Conservation (phyloP, 2,329 filamentous ascomycete genomes). For the Curvularia eragrostidis region DNA sequence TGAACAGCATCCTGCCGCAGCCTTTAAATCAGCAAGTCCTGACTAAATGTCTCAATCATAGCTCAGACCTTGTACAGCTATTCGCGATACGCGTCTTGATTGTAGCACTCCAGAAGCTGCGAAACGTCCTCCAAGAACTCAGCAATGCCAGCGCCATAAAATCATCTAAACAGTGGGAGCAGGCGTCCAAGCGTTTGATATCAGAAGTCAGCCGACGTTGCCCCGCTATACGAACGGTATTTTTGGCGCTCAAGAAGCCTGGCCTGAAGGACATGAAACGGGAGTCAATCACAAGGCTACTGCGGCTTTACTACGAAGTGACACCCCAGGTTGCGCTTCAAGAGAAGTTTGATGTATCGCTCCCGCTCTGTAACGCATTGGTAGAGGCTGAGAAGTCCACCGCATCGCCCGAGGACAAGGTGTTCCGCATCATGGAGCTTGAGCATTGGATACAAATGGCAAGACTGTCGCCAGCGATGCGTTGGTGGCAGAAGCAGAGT, state of each 20-base stretch:
- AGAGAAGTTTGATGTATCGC: slow-evolving; percentile 87
- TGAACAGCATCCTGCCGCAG: slow-evolving; percentile 86
- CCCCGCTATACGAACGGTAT: slow-evolving; percentile 81
- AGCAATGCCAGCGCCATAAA: slow-evolving; percentile 52
- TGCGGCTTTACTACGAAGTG: slow-evolving; percentile 85
- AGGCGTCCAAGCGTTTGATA: slow-evolving; percentile 70
- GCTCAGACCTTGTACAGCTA: slow-evolving; percentile 79
- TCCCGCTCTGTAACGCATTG: slow-evolving; percentile 73
- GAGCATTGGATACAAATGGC: slow-evolving; percentile 84
- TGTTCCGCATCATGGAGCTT: slow-evolving; percentile 74
- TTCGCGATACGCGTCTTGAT: slow-evolving; percentile 83
- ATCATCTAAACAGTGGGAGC: slow-evolving; percentile 67
- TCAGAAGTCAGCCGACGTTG: slow-evolving; percentile 79
- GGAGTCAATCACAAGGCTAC: slow-evolving; percentile 77
- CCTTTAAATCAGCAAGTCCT: slow-evolving; percentile 82
- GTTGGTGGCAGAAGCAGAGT: slow-evolving; percentile 82
- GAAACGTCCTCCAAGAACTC: slow-evolving; percentile 67
- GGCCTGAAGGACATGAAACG: slow-evolving; percentile 75
- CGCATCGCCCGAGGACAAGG: slow-evolving; percentile 54
- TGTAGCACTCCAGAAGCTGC: slow-evolving; percentile 79
- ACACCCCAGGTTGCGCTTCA: slow-evolving; percentile 79
- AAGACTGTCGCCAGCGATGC: slow-evolving; percentile 79
- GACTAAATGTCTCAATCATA: slow-evolving; percentile 77
- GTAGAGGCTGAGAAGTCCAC: slow-evolving; percentile 60
- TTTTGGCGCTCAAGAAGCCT: slow-evolving; percentile 74